Evolutionary conservation across 2,329 filamentous ascomycete species (phyloP).

Genomic region (Alternaria arbusti): DNA sequence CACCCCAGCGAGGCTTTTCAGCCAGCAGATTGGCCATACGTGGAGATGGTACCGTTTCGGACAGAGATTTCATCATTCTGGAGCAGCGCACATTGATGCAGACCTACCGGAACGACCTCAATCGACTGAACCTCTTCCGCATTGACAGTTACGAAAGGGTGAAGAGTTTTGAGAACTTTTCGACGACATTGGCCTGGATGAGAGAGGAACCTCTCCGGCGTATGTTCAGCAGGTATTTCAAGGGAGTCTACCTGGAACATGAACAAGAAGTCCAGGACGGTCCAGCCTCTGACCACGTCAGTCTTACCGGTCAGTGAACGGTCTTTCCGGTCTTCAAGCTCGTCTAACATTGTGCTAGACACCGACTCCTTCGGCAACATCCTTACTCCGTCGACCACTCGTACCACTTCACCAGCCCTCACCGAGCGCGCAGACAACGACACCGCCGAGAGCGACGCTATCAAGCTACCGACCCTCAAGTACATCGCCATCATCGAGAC

Average conservation of each 20-base stretch:
- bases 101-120: neutral
- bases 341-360: neutral
- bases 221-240: neutral
- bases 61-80: neutral
- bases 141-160: neutral
- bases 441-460: neutral
- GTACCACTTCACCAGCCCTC: neutral
- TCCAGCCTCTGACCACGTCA: neutral
- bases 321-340: neutral
- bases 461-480: neutral
- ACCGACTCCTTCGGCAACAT: neutral
- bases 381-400: neutral
- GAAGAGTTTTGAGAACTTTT: neutral
- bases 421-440: too few relatives aligned
- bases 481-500: neutral
- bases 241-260: neutral
- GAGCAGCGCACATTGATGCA: neutral
- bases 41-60: neutral
- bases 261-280: neutral
- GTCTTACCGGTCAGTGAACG: neutral
- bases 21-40: neutral
- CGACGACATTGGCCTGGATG: neutral
- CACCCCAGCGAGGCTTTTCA: neutral
- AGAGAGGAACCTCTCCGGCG: neutral
- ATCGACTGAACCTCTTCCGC: neutral